These are phyloP conservation scores for Luffa acutangula DNA, from an alignment of 306 rosid species.

Conservation along the genomic window DNA sequence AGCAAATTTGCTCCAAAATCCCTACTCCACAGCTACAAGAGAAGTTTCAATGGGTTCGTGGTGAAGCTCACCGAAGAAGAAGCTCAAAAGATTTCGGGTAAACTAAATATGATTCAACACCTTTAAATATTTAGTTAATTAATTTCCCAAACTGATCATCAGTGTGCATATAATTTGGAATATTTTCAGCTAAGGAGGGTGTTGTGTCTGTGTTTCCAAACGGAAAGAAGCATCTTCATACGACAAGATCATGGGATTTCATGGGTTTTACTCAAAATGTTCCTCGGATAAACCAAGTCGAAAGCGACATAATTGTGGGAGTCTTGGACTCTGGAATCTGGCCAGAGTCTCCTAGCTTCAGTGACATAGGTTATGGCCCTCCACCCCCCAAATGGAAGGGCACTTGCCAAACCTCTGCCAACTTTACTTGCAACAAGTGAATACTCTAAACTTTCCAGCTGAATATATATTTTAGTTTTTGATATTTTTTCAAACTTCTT, in stretches of 20 bases:
- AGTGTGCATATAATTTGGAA: not conserved
- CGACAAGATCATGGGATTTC: constrained; percentile 55
- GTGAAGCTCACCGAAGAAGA: constrained; percentile 24
- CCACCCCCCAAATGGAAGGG: constrained; percentile 49
- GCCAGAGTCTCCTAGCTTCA: constrained; percentile 39
- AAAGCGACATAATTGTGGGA: constrained; percentile 34
- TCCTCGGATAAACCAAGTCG: not conserved
- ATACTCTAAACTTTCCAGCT: not conserved
- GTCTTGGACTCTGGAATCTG: constrained; percentile 38
- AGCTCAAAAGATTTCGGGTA: constrained; percentile 17
- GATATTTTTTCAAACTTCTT: too few relatives aligned
- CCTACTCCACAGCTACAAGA: constrained; percentile 27
- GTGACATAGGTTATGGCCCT: constrained; percentile 28
- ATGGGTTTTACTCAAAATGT: constrained; percentile 22
- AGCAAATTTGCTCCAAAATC: constrained; percentile 3
- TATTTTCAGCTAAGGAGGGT: constrained; percentile 21
- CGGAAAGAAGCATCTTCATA: constrained; percentile 17
- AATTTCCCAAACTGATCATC: not conserved
- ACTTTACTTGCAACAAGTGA: constrained; percentile 43
- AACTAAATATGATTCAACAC: too few relatives aligned
- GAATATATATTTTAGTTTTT: too few relatives aligned
- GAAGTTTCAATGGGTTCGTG: constrained; percentile 30
- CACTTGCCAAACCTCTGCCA: constrained; percentile 16
- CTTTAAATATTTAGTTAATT: not conserved
- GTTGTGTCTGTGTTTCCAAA: constrained; percentile 44